phyloP scores from a whole-genome alignment of 441 rosid genomes.

The Brassica hybrid region DNA sequence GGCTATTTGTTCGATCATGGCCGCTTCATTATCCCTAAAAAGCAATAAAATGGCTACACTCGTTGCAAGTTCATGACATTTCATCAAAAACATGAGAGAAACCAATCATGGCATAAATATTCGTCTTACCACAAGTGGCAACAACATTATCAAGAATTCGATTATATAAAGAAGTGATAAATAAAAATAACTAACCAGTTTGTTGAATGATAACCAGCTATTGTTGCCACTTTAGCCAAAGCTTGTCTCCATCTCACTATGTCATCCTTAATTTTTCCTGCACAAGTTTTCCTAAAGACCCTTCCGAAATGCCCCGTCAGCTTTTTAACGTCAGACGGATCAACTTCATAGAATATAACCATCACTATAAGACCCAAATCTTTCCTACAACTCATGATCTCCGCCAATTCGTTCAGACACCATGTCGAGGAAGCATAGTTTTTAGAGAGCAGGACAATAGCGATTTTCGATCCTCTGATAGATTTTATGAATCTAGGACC shows the following conservation, averaged over 20 bases:
- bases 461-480: background rate
- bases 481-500: background rate
- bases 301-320: background rate
- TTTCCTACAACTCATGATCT: constrained; percentile 2
- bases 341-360: background rate
- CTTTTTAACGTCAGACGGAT: background rate
- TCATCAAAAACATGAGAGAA: background rate
- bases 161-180: background rate
- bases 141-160: background rate
- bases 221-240: background rate
- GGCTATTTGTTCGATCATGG: constrained; percentile 14
- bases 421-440: background rate
- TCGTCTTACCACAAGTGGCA: background rate
- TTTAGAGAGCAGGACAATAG: background rate
- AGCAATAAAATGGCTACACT: too few relatives aligned
- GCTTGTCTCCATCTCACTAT: background rate
- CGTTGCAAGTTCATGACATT: too few relatives aligned
- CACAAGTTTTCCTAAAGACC: background rate
- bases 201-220: constrained; percentile 2
- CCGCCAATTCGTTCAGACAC: background rate
- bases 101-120: background rate
- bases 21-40: background rate
- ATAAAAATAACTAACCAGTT: background rate
- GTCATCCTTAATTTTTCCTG: background rate
- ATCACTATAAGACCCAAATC: background rate